Percentiles rank a stretch among this genome's conserved stretches.
phyloP scores from a whole-genome alignment of 345 rosid genomes.

The Kandelia obovata region DNA sequence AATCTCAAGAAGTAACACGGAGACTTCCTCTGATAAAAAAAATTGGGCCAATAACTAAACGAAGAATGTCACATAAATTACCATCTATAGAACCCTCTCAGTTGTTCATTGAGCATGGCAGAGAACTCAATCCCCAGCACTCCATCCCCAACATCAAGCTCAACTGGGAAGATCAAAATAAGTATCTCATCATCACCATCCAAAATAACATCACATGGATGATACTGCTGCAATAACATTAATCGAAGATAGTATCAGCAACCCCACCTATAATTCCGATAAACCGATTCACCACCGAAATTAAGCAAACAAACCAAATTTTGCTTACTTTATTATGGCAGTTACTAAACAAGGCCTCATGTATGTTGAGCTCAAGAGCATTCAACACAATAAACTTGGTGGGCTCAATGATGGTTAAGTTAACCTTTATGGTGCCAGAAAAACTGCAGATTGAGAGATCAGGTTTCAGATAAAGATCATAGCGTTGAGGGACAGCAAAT shows the following conservation, averaged over 20 bases:
- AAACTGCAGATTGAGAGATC: conserved; percentile 34
- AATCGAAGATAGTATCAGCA: background rate
- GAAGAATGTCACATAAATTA: conserved; percentile 6
- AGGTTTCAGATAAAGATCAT: conserved; percentile 27
- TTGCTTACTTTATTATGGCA: conserved; percentile 24
- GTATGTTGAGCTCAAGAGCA: conserved; percentile 32
- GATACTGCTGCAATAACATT: conserved; percentile 18
- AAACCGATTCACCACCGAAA: background rate
- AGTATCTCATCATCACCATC: conserved; percentile 41
- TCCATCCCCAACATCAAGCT: conserved; percentile 33
- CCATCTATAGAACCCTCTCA: conserved; percentile 46
- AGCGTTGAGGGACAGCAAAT: conserved; percentile 20
- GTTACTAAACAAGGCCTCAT: conserved; percentile 30
- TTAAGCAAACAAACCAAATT: too few species aligned
- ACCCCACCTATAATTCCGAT: background rate
- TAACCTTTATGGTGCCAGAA: conserved; percentile 24
- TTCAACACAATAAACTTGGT: conserved; percentile 40
- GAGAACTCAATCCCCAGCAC: conserved; percentile 28
- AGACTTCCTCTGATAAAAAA: too few species aligned
- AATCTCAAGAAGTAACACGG: too few species aligned
- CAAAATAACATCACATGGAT: conserved; percentile 25
- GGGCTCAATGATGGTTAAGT: conserved; percentile 26
- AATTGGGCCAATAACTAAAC: too few species aligned
- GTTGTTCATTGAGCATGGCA: conserved; percentile 36
- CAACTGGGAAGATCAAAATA: conserved; percentile 34